Evolutionary conservation across 139 green algal species (phyloP).

Genomic region (Coelastrella sp.): DNA sequence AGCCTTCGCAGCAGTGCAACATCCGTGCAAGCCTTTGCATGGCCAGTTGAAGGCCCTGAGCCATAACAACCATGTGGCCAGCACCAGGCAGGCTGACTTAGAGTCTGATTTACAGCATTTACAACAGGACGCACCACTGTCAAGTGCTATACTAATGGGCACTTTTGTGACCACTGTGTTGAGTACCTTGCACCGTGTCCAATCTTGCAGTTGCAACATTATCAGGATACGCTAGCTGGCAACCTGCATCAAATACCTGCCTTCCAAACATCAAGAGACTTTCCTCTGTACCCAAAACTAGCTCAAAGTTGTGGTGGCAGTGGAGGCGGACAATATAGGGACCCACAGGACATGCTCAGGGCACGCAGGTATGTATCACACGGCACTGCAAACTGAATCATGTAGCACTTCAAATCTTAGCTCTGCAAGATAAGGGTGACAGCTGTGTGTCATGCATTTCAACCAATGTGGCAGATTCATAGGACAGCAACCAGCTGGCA

Average conservation of each 20-base stretch:
- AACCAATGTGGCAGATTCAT: too few species aligned
- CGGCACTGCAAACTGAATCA: too few species aligned
- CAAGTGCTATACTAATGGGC: neutral
- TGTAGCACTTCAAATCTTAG: too few species aligned
- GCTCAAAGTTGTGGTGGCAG: neutral
- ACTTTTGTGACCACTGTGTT: neutral
- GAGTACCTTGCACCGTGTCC: neutral
- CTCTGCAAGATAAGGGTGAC: too few species aligned
- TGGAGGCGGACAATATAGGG: neutral
- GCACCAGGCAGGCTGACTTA: too few species aligned
- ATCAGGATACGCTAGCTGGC: neutral
- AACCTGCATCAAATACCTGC: constrained; percentile 19
- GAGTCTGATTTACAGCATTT: too few species aligned
- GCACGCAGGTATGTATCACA: neutral
- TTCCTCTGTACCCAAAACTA: neutral
- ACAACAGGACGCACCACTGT: neutral
- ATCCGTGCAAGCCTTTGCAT: too few species aligned
- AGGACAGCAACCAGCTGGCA: too few species aligned
- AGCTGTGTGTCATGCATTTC: too few species aligned
- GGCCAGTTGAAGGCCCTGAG: too few species aligned
- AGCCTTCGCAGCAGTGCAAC: too few species aligned
- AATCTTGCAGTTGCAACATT: neutral
- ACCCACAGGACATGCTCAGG: neutral
- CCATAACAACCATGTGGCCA: too few species aligned
- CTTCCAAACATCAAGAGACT: neutral